A percentile compares a stretch with the other conserved stretches of the same genome.
These are phyloP conservation scores for Fusarium agapanthi DNA, from an alignment of 2,329 filamentous ascomycete species.

Conservation along the genomic window DNA sequence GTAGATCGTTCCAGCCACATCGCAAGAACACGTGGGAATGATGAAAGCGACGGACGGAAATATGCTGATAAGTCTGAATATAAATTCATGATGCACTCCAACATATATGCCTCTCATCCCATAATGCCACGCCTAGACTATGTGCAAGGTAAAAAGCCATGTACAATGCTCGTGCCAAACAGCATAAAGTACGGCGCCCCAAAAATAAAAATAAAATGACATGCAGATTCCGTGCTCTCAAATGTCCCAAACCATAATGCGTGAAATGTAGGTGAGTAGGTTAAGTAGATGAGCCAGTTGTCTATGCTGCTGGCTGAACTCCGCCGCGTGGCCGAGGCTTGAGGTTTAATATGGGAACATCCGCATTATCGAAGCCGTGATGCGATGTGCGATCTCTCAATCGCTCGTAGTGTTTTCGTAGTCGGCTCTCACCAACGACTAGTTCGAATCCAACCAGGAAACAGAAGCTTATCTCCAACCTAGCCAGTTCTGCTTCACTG, in stretches of 20 bases:
- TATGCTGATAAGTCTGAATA: constrained; percentile 24
- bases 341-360: constrained; percentile 44
- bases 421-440: constrained; percentile 56
- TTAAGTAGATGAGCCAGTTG: background rate
- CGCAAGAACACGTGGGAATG: background rate
- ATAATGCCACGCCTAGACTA: constrained; percentile 16
- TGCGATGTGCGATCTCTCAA: constrained; percentile 44
- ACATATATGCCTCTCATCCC: constrained; percentile 16
- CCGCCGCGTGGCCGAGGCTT: constrained; percentile 35
- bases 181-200: background rate
- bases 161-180: constrained; percentile 12
- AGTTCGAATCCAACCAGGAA: constrained; percentile 88
- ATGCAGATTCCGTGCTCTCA: background rate
- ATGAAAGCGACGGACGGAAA: background rate
- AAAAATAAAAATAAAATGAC: constrained; percentile 7
- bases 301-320: constrained; percentile 27
- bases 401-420: constrained; percentile 47
- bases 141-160: constrained; percentile 24
- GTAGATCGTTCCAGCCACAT: background rate
- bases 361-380: constrained; percentile 36
- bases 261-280: background rate
- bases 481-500: constrained; percentile 79
- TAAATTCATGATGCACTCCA: constrained; percentile 30
- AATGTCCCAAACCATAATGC: constrained; percentile 6
- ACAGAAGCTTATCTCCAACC: constrained; percentile 89